A percentile compares a stretch with the other conserved stretches of the same genome.
Evolutionary conservation across 1,139 yeast species (phyloP).

Genomic region (Lodderomyces metapsilosis): DNA sequence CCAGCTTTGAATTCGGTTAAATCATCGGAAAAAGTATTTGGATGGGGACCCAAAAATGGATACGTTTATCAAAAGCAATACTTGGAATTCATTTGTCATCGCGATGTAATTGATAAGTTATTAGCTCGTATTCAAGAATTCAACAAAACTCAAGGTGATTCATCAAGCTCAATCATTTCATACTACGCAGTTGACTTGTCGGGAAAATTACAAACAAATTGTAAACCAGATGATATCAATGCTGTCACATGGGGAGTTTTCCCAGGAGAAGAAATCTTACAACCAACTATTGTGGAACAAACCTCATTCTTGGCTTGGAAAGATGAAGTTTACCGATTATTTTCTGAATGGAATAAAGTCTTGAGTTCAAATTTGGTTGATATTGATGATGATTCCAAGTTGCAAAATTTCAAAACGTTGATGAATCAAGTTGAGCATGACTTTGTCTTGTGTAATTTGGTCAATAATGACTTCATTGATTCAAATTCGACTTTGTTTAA

Average conservation of each 20-base stretch:
- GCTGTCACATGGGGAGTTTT: slow-evolving; percentile 98
- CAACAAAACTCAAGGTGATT: slow-evolving; percentile 39
- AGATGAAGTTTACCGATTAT: slow-evolving; percentile 85
- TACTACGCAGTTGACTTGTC: slow-evolving; percentile 73
- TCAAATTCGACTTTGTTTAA: slow-evolving; percentile 49
- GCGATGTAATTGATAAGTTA: slow-evolving; percentile 42
- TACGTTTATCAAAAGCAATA: slow-evolving; percentile 92
- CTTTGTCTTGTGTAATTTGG: slow-evolving; percentile 81
- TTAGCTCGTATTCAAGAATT: slow-evolving; percentile 36
- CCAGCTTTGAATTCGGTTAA: slow-evolving; percentile 84
- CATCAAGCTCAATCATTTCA: slow-evolving; percentile 50
- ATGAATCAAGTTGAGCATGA: slow-evolving; percentile 52
- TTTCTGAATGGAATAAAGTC: slow-evolving; percentile 75
- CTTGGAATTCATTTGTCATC: slow-evolving; percentile 78
- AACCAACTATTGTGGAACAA: slow-evolving; percentile 91
- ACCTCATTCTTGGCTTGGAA: slow-evolving; percentile 93
- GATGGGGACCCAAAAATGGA: slow-evolving; percentile 97
- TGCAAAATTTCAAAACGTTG: slow-evolving; percentile 33
- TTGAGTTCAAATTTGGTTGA: slow-evolving; percentile 40
- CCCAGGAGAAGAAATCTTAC: slow-evolving; percentile 88
- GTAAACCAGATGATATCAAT: slow-evolving; percentile 75
- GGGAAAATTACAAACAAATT: slow-evolving; percentile 63
- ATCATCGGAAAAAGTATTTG: slow-evolving; percentile 70
- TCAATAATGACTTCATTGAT: slow-evolving; percentile 77
- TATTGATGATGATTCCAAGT: slow-evolving; percentile 26